Evolutionary conservation across 2,329 filamentous ascomycete species (phyloP).

Genomic region (Corniculantispora saksenae): DNA sequence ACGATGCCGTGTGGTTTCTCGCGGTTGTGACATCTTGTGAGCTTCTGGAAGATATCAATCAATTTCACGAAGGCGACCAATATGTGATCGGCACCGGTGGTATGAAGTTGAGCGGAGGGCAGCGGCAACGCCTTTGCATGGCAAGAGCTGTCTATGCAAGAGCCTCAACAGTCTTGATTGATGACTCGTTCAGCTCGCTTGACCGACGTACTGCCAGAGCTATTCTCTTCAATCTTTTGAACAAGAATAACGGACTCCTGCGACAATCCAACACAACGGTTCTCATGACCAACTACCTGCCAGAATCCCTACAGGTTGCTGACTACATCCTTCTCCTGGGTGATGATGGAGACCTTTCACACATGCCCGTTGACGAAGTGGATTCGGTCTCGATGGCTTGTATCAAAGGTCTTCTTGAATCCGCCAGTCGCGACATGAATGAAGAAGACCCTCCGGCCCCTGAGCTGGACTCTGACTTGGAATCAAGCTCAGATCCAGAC

Average conservation of each 20-base stretch:
- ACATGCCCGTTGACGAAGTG: too few species aligned
- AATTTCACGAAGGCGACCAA: neutral
- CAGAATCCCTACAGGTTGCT: neutral
- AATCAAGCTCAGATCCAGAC: too few species aligned
- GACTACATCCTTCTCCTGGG: neutral
- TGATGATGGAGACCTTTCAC: neutral
- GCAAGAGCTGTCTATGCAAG: neutral
- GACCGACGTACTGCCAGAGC: neutral
- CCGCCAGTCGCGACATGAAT: too few species aligned
- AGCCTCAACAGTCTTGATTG: neutral
- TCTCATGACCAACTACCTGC: neutral
- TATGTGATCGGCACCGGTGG: slow-evolving; percentile 1
- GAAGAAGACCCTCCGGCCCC: too few species aligned
- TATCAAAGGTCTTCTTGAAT: too few species aligned
- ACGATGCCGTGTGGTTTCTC: neutral
- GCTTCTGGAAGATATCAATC: neutral
- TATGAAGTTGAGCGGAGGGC: neutral
- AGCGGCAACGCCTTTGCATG: neutral
- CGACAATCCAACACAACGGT: neutral
- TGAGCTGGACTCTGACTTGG: too few species aligned
- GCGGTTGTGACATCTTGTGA: neutral
- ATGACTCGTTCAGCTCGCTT: neutral
- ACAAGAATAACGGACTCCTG: neutral
- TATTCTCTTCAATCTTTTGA: neutral
- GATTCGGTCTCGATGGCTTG: too few species aligned